Percentiles rank a stretch among this genome's conserved stretches.
phyloP scores from a whole-genome alignment of 371 early-diverging fungal genomes.

The Lichtheimia hyalospora region DNA sequence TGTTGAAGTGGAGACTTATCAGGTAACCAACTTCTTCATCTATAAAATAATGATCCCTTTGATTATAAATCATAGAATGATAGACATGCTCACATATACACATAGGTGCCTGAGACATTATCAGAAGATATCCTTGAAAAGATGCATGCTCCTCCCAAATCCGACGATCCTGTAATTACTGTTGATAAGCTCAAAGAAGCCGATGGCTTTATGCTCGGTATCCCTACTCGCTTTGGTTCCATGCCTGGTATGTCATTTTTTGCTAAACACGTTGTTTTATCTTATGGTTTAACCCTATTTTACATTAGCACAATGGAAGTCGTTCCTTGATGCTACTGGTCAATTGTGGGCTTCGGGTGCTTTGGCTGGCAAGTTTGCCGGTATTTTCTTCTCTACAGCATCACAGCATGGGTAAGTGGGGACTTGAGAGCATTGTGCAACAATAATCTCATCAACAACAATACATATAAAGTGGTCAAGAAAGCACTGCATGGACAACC shows the following conservation, averaged over 20 bases:
- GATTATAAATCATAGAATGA: not conserved
- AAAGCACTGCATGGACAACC: constrained; percentile 62
- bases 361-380: constrained; percentile 63
- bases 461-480: constrained; percentile 47
- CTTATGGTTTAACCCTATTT: too few species aligned
- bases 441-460: too few species aligned
- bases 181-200: constrained; percentile 60
- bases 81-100: not conserved
- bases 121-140: constrained; percentile 62
- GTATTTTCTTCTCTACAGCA: constrained; percentile 68
- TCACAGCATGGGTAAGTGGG: constrained; percentile 50
- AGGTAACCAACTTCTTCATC: constrained; percentile 18
- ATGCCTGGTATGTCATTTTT: constrained; percentile 28
- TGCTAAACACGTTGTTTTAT: too few species aligned
- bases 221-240: constrained; percentile 66
- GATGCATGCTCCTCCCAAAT: constrained; percentile 68
- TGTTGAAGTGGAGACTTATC: constrained; percentile 59
- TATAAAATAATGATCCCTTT: not conserved
- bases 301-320: constrained; percentile 59
- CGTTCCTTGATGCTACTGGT: constrained; percentile 67
- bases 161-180: constrained; percentile 62
- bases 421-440: too few species aligned
- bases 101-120: constrained; percentile 62
- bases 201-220: constrained; percentile 81
- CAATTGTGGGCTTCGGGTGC: constrained; percentile 62